Evolutionary conservation across 441 rosid species (phyloP), one percentile per base, ranked within the genome.

Genomic region (Isatis lusitanica): DNA sequence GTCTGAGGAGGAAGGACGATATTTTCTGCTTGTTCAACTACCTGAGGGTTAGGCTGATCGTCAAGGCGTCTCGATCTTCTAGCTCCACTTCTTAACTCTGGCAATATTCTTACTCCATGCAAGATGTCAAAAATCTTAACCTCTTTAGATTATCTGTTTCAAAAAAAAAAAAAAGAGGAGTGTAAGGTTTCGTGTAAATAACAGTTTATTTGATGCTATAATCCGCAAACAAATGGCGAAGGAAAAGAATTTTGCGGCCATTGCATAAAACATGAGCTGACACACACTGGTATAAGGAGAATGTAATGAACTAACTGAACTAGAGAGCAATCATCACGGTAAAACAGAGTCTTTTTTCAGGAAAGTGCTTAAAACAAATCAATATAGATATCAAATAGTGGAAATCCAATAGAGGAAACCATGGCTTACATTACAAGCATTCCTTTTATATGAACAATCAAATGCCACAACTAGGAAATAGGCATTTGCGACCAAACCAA

Each of bases 91-190:
- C 92, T 85, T 91, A 90, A 87, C 81, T 92, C 96, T 66, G 94
- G 96, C 97, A 92, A n/a, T n/a, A n/a, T 92, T 84, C 81, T 92
- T 90, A 90, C 58, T 84, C 94, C 97, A 92, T 92, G 90, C 92
- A 92, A 86, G n/a, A n/a, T n/a, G n/a, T n/a, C n/a, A n/a, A n/a
- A n/a, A n/a, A n/a, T n/a, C n/a, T n/a, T n/a, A n/a, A 63, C 70
- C 75, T 79, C 73, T 76, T 66, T 63, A 63, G 75, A 73, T 79
- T 71, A 72, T 75, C 93, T 90, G 85, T 58, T 68, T 39, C 44
- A 56, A 60, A n/a, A n/a, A n/a, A 31, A 55, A 24, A 24, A 24
- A 24, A 24, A 24, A 24, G 26, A 24, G 26, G 47, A 26, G 56
- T 9, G 35, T 58, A 9, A 66, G 52, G n/a, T n/a, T n/a, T 4